These are phyloP conservation scores for Podaxis sp. DNA, from an alignment of 768 basidiomycete species.

Conservation along the genomic window DNA sequence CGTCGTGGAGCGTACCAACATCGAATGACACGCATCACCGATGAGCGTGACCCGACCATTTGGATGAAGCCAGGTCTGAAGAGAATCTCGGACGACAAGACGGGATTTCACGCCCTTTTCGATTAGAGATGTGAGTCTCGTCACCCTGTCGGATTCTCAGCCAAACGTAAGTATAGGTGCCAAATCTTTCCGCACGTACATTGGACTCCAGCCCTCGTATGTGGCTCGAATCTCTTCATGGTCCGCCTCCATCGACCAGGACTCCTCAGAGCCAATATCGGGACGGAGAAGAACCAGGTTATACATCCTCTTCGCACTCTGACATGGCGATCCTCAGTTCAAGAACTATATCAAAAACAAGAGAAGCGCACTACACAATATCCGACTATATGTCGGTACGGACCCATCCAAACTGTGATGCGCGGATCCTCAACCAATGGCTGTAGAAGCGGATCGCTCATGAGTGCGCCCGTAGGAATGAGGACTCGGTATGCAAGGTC, in stretches of 20 bases:
- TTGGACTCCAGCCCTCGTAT: slow-evolving; percentile 49
- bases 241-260: slow-evolving; percentile 43
- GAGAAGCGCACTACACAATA: slow-evolving; percentile 34
- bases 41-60: slow-evolving; percentile 43
- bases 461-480: slow-evolving; percentile 43
- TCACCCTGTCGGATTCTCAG: slow-evolving; percentile 29
- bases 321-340: background rate
- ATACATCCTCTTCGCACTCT: slow-evolving; percentile 40
- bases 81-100: slow-evolving; percentile 47
- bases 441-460: slow-evolving; percentile 51
- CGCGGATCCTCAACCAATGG: slow-evolving; percentile 49
- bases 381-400: slow-evolving; percentile 36
- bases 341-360: background rate
- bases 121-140: slow-evolving; percentile 47
- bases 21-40: slow-evolving; percentile 59
- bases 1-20: slow-evolving; percentile 42
- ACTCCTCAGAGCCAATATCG: slow-evolving; percentile 38
- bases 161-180: background rate
- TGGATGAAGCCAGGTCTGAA: slow-evolving; percentile 49
- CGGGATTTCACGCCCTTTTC: slow-evolving; percentile 45
- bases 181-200: slow-evolving; percentile 26
- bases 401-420: slow-evolving; percentile 63
- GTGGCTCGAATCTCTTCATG: slow-evolving; percentile 46
- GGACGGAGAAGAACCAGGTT: slow-evolving; percentile 43
- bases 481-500: slow-evolving; percentile 64